phyloP scores from a whole-genome alignment of 2,329 filamentous ascomycete species.

The Akanthomyces muscarius region DNA sequence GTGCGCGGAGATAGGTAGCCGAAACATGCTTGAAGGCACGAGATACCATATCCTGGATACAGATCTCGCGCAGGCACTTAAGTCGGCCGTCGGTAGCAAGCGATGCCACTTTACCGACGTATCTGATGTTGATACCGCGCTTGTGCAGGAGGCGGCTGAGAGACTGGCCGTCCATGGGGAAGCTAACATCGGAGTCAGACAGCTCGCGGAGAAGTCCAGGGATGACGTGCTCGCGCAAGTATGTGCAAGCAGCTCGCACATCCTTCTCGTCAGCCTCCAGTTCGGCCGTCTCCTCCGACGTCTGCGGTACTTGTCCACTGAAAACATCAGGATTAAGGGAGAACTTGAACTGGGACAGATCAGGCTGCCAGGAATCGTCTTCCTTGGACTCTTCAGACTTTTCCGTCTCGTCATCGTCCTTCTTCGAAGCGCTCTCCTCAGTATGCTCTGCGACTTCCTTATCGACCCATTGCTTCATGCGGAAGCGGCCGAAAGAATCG shows the following conservation, averaged over 20 bases:
- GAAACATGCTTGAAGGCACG: conserved; percentile 92
- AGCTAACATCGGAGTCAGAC: conserved; percentile 87
- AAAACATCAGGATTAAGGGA: conserved; percentile 93
- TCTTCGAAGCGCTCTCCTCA: conserved; percentile 19
- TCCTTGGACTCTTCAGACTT: conserved; percentile 22
- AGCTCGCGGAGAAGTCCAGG: conserved; percentile 84
- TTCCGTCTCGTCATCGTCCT: conserved; percentile 19
- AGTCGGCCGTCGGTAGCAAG: conserved; percentile 69
- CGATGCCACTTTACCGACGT: conserved; percentile 79
- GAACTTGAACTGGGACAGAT: conserved; percentile 83
- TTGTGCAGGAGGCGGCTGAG: conserved; percentile 87
- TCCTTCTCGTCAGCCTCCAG: conserved; percentile 81
- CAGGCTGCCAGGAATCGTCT: conserved; percentile 52
- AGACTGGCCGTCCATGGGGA: conserved; percentile 97
- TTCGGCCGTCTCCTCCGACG: conserved; percentile 81
- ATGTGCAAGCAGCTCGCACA: conserved; percentile 77
- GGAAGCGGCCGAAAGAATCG: conserved; percentile 76
- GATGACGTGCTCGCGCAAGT: conserved; percentile 71
- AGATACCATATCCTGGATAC: conserved; percentile 89
- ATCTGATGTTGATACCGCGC: conserved; percentile 93
- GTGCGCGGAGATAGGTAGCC: conserved; percentile 70
- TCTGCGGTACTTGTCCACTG: conserved; percentile 86
- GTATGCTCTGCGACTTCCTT: conserved; percentile 59
- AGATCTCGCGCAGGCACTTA: conserved; percentile 70
- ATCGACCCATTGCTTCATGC: conserved; percentile 86